Conservation (phyloP, 768 basidiomycete species). For the Fistulinella prunicolor region DNA sequence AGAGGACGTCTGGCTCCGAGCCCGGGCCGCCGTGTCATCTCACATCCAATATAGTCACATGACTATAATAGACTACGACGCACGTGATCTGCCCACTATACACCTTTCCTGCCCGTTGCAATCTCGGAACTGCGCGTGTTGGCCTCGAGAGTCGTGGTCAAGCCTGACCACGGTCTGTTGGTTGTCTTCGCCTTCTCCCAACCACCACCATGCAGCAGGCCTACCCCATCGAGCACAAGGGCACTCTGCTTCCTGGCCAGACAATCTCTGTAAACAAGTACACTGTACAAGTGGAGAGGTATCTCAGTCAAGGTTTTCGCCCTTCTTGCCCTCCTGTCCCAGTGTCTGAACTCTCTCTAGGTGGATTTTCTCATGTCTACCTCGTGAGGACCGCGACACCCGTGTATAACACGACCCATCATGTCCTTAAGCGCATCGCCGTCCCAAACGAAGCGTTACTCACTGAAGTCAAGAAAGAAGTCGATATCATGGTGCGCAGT, state of each 20-base stretch:
- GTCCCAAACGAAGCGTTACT: slow-evolving; percentile 88
- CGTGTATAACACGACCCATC: slow-evolving; percentile 87
- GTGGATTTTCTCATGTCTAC: slow-evolving; percentile 98
- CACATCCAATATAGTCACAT: slow-evolving; percentile 4
- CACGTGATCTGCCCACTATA: slow-evolving; percentile 15
- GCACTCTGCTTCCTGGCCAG: slow-evolving; percentile 78
- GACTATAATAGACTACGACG: neutral
- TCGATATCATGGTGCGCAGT: slow-evolving; percentile 90
- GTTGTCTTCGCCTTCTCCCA: slow-evolving; percentile 2
- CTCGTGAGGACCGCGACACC: slow-evolving; percentile 84
- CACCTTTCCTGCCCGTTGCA: neutral
- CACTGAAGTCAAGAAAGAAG: slow-evolving; percentile 93
- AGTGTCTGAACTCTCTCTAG: slow-evolving; percentile 39
- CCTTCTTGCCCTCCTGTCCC: slow-evolving; percentile 5
- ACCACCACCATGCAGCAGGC: slow-evolving; percentile 37
- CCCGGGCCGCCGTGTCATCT: too few species aligned
- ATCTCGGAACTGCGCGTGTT: neutral
- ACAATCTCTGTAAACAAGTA: slow-evolving; percentile 87
- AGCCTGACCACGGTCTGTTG: slow-evolving; percentile 4
- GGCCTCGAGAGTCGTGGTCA: neutral
- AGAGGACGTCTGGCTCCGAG: too few species aligned
- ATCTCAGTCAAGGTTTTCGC: slow-evolving; percentile 84
- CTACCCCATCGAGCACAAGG: slow-evolving; percentile 48
- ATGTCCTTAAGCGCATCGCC: slow-evolving; percentile 96
- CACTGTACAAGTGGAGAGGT: slow-evolving; percentile 88